Conservation (phyloP, 441 rosid genomes). For the Biscutella laevigata region DNA sequence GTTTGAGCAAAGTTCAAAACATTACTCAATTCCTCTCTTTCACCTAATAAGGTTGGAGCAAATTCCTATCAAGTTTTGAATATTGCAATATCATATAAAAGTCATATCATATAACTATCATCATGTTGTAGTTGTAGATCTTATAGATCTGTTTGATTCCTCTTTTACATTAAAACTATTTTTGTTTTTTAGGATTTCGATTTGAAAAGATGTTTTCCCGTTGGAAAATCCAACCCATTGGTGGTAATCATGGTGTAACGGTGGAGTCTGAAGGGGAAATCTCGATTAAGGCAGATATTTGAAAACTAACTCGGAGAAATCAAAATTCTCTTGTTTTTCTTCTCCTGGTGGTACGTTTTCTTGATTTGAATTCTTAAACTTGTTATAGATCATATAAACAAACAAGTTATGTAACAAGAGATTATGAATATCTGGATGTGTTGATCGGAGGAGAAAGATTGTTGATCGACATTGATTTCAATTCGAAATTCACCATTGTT, state of each 20-base stretch:
- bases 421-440: slow-evolving; percentile 59
- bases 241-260: slow-evolving; percentile 11
- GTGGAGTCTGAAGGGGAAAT: slow-evolving; percentile 40
- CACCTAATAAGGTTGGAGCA: too few relatives aligned
- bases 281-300: slow-evolving; percentile 52
- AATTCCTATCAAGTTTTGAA: too few relatives aligned
- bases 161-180: background rate
- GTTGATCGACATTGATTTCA: slow-evolving; percentile 58
- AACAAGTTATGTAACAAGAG: too few relatives aligned
- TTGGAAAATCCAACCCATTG: slow-evolving; percentile 61
- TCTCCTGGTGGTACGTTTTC: slow-evolving; percentile 47
- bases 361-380: background rate
- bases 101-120: too few relatives aligned
- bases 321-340: slow-evolving; percentile 10
- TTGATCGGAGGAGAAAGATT: slow-evolving; percentile 41
- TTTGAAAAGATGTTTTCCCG: slow-evolving; percentile 30
- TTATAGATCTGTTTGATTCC: background rate
- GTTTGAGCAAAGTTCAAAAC: too few relatives aligned
- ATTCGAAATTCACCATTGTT: slow-evolving; percentile 64
- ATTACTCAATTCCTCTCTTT: too few relatives aligned
- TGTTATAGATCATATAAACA: background rate
- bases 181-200: background rate
- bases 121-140: too few relatives aligned
- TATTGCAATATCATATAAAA: too few relatives aligned
- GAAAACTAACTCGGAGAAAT: slow-evolving; percentile 58